Evolutionary conservation across 2,329 filamentous ascomycete species (phyloP), one percentile per base, ranked within the genome.

Genomic region (Dothistroma pini): DNA sequence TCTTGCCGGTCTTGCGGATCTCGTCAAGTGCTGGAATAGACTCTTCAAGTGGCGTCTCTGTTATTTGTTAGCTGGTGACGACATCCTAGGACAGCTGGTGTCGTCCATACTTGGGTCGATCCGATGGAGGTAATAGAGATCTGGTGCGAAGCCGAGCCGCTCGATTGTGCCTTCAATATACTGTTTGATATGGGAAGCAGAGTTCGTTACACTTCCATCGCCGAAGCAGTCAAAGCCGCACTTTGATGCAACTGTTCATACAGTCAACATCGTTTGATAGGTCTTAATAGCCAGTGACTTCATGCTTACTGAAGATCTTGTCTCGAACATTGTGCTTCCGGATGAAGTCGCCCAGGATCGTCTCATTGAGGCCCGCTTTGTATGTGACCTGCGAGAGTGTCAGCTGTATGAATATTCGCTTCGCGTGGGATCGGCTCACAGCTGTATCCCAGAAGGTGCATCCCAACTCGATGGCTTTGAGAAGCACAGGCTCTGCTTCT

Each of bases 81-180:
- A 81, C 0, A 80, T 81, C 49, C 81, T 78, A 55, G 80, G 77
- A 0, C 82, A 72, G 0, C 78, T 77, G 0, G 80, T 82, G 12
- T 77, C 71, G 74, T 25, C 29, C 12, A 54, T 14, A 64, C 63
- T 66, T 2, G 66, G 68, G 64, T 79, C 75, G n/a, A 78, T 74
- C 0, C 76, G 74, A 60, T 79, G 77, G 8, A 74, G 72, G 61
- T 78, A 78, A 60, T 77, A 77, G 1, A 79, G 65, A 59, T 78
- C 75, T 7, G 80, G 80, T 0, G 79, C 54, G 50, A 80, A 81
- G 0, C 80, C 80, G 0, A 82, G 74, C 62, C 80, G 69, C 57
- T 81, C 76, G 49, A 81, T 81, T 0, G 79, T 81, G 11, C 79
- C 80, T 3, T 81, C 78, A 29, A 82, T 80, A 61, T 81, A 82